A percentile compares a stretch with the other conserved stretches of the same genome.
Evolutionary conservation across 2,329 filamentous ascomycete genomes (phyloP).

Genomic region (Penicillium sp.): DNA sequence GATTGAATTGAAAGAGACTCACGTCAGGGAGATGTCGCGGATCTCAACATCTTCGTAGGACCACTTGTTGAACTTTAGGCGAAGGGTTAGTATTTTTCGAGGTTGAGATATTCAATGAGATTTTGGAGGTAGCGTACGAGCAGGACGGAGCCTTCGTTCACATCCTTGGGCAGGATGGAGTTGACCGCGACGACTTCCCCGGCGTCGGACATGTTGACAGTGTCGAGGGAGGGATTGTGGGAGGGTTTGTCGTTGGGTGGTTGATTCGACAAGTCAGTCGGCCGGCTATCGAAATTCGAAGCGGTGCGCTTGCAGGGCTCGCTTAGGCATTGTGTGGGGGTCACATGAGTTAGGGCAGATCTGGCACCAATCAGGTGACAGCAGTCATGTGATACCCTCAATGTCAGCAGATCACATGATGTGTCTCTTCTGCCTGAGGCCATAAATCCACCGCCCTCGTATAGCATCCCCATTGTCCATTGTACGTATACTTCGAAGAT

Average conservation of each 20-base stretch:
- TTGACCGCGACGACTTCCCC: conserved; percentile 84
- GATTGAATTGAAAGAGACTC: conserved; percentile 54
- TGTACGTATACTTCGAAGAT: no score
- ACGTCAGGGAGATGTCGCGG: conserved; percentile 99
- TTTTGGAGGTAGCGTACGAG: not conserved
- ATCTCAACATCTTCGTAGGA: conserved; percentile 99
- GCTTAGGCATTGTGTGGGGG: conserved; percentile 43
- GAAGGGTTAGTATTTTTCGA: conserved; percentile 1
- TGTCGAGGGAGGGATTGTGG: conserved; percentile 46
- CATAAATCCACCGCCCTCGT: no score
- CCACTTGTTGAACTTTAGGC: conserved; percentile 84
- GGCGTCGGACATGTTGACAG: conserved; percentile 83
- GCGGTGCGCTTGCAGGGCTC: conserved; percentile 50
- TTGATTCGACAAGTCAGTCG: conserved; percentile 41
- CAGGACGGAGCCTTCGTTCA: conserved; percentile 40
- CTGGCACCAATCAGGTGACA: conserved; percentile 24
- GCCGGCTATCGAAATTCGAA: conserved; percentile 39
- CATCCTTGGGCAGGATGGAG: conserved; percentile 89
- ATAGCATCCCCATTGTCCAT: no score
- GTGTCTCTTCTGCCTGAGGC: not conserved
- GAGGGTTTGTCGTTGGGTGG: conserved; percentile 46
- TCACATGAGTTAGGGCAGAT: conserved; percentile 42
- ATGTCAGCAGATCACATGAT: not conserved
- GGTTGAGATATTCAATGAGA: not conserved
- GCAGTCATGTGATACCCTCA: conserved; percentile 31